Evolutionary conservation across 331 rosid genomes (phyloP), one percentile per base, ranked within the genome.

Genomic region (Pyracantha coccinea): DNA sequence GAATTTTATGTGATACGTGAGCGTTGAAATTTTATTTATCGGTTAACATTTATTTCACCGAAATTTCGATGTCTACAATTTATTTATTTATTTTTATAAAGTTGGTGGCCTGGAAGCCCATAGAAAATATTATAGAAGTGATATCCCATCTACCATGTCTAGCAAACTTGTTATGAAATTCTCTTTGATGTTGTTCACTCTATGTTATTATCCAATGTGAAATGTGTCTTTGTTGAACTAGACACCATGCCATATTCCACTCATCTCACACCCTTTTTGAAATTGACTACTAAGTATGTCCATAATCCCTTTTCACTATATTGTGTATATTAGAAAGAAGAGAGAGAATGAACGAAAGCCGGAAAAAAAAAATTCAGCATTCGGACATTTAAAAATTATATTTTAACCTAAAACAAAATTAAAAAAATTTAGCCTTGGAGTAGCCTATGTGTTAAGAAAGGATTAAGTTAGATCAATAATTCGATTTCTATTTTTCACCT

Each of bases 161-260:
- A 16, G 9, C 32, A 12, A 41, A 27, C 66, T 31, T 71, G 35
- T n/a, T 35, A 72, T 7, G 2, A 11, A 53, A 69, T 50, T 69
- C 8, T 28, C 4, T 16, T 55, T 69, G 60, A 8, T 47, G 60
- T 27, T 47, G 44, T 27, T 21, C 27, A 10, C 61, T 17, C 41
- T 3, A 3, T 54, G 58, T 38, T 38, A 38, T 65, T 71, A 9
- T 15, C 25, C 4, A 75, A 35, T 23, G 66, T 68, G 55, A n/a
- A 83, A 74, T 31, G 15, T 73, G 71, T 81, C 87, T 31, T 61
- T 71, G 23, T 71, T 77, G 60, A 86, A 71, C 77, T 75, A 70
- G 89, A 89, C 89, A 77, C 52, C 31, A 53, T 76, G 83, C 81
- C 88, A 76, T 81, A 74, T 81, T 72, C 58, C 25, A 59, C 61